Evolutionary conservation across 2,329 filamentous ascomycete genomes (phyloP), one percentile per base, ranked within the genome.

Genomic region (Calonectria naviculata): DNA sequence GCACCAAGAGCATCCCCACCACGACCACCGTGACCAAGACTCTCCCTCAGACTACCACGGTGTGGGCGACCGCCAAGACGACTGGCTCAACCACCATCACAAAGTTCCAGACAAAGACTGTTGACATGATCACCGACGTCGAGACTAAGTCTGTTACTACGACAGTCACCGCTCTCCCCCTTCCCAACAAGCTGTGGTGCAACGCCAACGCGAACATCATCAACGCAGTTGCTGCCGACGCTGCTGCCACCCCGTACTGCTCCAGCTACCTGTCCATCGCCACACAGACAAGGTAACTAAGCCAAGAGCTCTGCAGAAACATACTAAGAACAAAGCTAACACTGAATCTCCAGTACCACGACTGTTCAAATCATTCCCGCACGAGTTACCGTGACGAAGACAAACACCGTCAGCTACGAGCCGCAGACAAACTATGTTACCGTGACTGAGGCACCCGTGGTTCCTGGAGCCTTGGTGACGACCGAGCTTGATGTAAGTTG

Each of bases 241-340:
- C 28, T 5, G 26, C 64, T 29, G 64, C 64, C 21, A 58, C 26
- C 2, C 24, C 38, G 6, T 66, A 47, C 12, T 66, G 64, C 21
- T 66, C 64, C 5, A 66, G n/a, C 4, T 66, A 58, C 38, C 17
- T 66, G 13, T 58, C 49, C 41, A 46, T 66, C 29, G 12, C 49
- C 3, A 60, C 64, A 1, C 15, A 58, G 21, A 66, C 64, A 19
- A 36, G 12, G 49, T 60, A n/a, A 58, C 19, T 29, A 12, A 17
- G 9, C 3, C 5, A 4, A 17, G 3, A 21, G 8, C 19, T 15
- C 12, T 36, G 8, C n/a, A 24, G 8, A n/a, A 29, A 17, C 17
- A 9, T 2, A 28, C 19, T n/a, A n/a, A 24, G 13, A 19, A 15
- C 28, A 10, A 29, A 41, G 17, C 44, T 65, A 15, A 64, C 17